phyloP scores from a whole-genome alignment of 2,329 filamentous ascomycete species.

The Fusarium sp. region DNA sequence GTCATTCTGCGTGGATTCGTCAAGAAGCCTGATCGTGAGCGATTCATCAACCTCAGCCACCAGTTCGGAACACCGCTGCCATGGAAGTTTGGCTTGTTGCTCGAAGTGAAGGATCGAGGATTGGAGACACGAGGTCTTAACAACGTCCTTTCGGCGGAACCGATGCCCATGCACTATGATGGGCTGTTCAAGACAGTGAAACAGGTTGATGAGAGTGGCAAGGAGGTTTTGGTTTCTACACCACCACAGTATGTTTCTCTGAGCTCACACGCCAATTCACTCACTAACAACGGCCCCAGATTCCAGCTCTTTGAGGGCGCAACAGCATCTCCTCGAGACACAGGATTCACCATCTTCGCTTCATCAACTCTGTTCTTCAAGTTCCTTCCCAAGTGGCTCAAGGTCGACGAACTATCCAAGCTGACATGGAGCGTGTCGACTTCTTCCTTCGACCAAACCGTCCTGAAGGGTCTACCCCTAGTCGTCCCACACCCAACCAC shows the following conservation, averaged over 20 bases:
- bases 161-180: slow-evolving; percentile 70
- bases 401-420: slow-evolving; percentile 50
- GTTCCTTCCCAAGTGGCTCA: slow-evolving; percentile 54
- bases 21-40: slow-evolving; percentile 57
- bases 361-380: slow-evolving; percentile 62
- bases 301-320: slow-evolving; percentile 66
- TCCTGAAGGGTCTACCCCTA: slow-evolving; percentile 57
- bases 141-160: slow-evolving; percentile 64
- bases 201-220: slow-evolving; percentile 50
- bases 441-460: slow-evolving; percentile 58
- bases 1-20: slow-evolving; percentile 64
- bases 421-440: slow-evolving; percentile 64
- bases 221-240: slow-evolving; percentile 54
- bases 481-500: slow-evolving; percentile 59
- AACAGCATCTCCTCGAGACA: slow-evolving; percentile 59
- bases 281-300: slow-evolving; percentile 33
- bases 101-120: slow-evolving; percentile 63
- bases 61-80: slow-evolving; percentile 61
- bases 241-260: slow-evolving; percentile 54
- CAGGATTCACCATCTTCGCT: slow-evolving; percentile 66
- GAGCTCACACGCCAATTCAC: not conserved
- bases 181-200: slow-evolving; percentile 66
- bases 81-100: slow-evolving; percentile 65
- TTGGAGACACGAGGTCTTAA: slow-evolving; percentile 58
- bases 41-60: slow-evolving; percentile 58